Evolutionary conservation across 2,329 filamentous ascomycete genomes (phyloP).

Genomic region (Dactylellina cionopaga): DNA sequence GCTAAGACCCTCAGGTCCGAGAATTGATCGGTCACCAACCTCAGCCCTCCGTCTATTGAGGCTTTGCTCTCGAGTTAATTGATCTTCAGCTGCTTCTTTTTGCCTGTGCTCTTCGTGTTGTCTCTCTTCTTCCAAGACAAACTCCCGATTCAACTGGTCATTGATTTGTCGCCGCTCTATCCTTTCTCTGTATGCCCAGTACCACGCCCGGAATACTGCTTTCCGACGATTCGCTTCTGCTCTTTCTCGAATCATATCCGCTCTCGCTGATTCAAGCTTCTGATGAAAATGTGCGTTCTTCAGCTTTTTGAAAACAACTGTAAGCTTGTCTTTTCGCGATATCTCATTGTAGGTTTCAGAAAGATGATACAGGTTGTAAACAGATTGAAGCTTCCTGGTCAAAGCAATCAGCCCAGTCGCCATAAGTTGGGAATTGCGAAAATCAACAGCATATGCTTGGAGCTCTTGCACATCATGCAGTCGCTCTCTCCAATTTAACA

Average conservation of each 20-base stretch:
- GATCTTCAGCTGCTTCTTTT: constrained; percentile 18
- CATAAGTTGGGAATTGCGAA: constrained; percentile 22
- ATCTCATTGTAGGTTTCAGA: constrained; percentile 49
- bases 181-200: constrained; percentile 26
- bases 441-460: constrained; percentile 16
- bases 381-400: constrained; percentile 24
- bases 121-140: constrained; percentile 31
- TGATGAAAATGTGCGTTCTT: constrained; percentile 37
- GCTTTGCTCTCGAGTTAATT: constrained; percentile 22
- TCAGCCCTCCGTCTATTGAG: constrained; percentile 8
- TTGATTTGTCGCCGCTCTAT: constrained; percentile 30
- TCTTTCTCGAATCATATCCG: constrained; percentile 38
- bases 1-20: constrained; percentile 38
- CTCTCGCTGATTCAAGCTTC: constrained; percentile 36
- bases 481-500: constrained; percentile 26
- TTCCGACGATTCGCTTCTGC: constrained; percentile 32
- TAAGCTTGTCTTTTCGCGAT: constrained; percentile 37
- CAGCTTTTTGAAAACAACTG: constrained; percentile 27
- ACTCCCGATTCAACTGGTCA: constrained; percentile 44
- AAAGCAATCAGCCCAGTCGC: constrained; percentile 6
- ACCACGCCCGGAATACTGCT: constrained; percentile 32
- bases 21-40: constrained; percentile 22
- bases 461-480: constrained; percentile 13
- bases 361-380: constrained; percentile 40
- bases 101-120: constrained; percentile 11